These are phyloP conservation scores for Xylariaceae sp. DNA, from an alignment of 2,329 filamentous ascomycete species.

Conservation along the genomic window DNA sequence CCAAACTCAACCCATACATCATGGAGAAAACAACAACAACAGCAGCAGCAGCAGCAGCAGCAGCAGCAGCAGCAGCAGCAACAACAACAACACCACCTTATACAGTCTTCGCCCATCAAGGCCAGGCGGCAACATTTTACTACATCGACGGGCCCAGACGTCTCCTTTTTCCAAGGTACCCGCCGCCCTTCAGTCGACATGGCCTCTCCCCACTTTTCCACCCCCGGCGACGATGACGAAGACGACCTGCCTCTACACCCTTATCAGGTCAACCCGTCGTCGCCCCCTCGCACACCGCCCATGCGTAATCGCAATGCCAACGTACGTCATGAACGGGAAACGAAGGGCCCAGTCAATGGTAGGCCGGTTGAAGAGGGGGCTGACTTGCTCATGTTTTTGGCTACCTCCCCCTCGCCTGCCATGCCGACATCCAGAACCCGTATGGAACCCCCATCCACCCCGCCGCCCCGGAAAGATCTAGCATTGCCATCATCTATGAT, in stretches of 20 bases:
- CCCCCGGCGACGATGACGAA: slow-evolving; percentile 61
- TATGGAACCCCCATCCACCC: slow-evolving; percentile 70
- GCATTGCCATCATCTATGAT: slow-evolving; percentile 79
- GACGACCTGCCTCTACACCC: slow-evolving; percentile 74
- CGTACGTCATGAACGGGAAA: slow-evolving; percentile 44
- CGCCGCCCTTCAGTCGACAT: slow-evolving; percentile 62
- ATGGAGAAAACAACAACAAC: slow-evolving; percentile 61
- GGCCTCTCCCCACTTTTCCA: slow-evolving; percentile 54
- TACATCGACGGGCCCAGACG: slow-evolving; percentile 61
- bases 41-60: too few species aligned
- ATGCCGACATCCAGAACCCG: slow-evolving; percentile 48
- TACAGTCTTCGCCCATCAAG: slow-evolving; percentile 83
- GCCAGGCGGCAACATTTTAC: slow-evolving; percentile 69
- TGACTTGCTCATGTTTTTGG: slow-evolving; percentile 75
- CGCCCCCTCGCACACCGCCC: slow-evolving; percentile 79
- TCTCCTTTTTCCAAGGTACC: slow-evolving; percentile 73
- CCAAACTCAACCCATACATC: slow-evolving; percentile 45
- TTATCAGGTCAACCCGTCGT: slow-evolving; percentile 65
- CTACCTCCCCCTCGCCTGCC: slow-evolving; percentile 84
- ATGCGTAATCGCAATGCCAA: slow-evolving; percentile 49
- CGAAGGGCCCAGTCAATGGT: slow-evolving; percentile 32
- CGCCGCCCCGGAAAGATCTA: slow-evolving; percentile 63
- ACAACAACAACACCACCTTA: slow-evolving; percentile 52
- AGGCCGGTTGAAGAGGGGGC: slow-evolving; percentile 73
- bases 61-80: too few species aligned